Conservation (phyloP, 2,329 filamentous ascomycete species). For the Penicillium sp. region DNA sequence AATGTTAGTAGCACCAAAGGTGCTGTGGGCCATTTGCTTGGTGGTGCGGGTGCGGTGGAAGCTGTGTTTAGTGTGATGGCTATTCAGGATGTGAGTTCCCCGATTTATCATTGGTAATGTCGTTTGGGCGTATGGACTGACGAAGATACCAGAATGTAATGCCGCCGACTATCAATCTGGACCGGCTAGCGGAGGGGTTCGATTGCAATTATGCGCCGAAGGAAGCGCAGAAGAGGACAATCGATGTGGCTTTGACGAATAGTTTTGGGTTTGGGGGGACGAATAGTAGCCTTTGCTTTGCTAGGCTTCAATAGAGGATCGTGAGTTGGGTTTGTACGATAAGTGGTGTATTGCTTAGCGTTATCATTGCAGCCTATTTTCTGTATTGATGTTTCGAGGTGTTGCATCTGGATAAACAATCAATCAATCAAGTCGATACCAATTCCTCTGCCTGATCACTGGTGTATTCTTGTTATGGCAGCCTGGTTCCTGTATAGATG, state of each 20-base stretch:
- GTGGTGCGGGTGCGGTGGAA: constrained; percentile 88
- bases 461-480: constrained; percentile 9
- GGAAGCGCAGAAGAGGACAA: constrained; percentile 66
- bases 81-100: constrained; percentile 67
- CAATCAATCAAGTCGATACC: too few species aligned
- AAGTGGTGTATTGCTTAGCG: constrained; percentile 11
- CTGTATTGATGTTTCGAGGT: not conserved
- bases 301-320: constrained; percentile 23
- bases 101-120: not conserved
- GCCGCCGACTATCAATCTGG: constrained; percentile 84
- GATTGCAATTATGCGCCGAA: constrained; percentile 84
- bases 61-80: constrained; percentile 81
- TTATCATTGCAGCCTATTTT: not conserved
- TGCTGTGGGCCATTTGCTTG: constrained; percentile 85
- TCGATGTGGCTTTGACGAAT: constrained; percentile 81
- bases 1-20: constrained; percentile 94
- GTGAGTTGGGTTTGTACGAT: not conserved
- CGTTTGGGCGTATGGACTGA: not conserved
- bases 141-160: constrained; percentile 63
- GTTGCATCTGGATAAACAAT: not conserved
- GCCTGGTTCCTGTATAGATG: not conserved
- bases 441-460: not conserved
- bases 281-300: constrained; percentile 85
- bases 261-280: constrained; percentile 98
- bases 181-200: constrained; percentile 64